Percentiles rank a stretch among this genome's conserved stretches.
These are phyloP conservation scores for Bisporella sp. DNA, from an alignment of 2,329 filamentous ascomycete genomes.

Conservation along the genomic window DNA sequence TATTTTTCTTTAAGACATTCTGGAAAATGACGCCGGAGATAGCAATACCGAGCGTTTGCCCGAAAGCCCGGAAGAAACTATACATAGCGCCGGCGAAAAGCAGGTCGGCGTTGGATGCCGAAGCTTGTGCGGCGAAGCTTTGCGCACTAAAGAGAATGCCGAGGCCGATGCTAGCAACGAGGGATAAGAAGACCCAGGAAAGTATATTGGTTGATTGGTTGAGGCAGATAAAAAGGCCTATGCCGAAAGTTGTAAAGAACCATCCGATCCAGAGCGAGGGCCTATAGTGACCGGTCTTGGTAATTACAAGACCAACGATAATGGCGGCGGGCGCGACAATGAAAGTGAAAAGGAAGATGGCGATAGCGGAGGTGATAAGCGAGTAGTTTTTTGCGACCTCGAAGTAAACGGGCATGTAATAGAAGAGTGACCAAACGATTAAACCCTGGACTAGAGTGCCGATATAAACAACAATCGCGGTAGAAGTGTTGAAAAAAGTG, in stretches of 20 bases:
- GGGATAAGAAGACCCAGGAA: constrained; percentile 53
- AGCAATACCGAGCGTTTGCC: constrained; percentile 27
- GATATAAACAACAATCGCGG: constrained; percentile 42
- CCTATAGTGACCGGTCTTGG: constrained; percentile 42
- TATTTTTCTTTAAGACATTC: constrained; percentile 37
- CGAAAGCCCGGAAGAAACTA: constrained; percentile 58
- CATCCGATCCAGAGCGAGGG: constrained; percentile 45
- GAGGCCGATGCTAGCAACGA: constrained; percentile 52
- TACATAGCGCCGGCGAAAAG: constrained; percentile 57
- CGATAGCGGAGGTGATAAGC: constrained; percentile 44
- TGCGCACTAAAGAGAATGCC: constrained; percentile 58
- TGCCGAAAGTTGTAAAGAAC: constrained; percentile 48
- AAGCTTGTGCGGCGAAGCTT: constrained; percentile 54
- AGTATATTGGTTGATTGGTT: constrained; percentile 40
- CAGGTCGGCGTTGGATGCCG: constrained; percentile 46
- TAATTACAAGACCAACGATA: constrained; percentile 45
- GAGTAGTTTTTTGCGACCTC: constrained; percentile 42
- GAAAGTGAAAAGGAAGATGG: constrained; percentile 51
- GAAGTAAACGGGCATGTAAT: constrained; percentile 45
- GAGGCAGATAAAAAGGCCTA: constrained; percentile 46
- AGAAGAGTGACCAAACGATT: constrained; percentile 36
- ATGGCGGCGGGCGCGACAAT: constrained; percentile 51
- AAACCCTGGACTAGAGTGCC: constrained; percentile 47
- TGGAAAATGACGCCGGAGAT: constrained; percentile 63
- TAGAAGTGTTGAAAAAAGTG: constrained; percentile 36